phyloP scores from a whole-genome alignment of 805 yeast genomes.

The Ogataea neopini region DNA sequence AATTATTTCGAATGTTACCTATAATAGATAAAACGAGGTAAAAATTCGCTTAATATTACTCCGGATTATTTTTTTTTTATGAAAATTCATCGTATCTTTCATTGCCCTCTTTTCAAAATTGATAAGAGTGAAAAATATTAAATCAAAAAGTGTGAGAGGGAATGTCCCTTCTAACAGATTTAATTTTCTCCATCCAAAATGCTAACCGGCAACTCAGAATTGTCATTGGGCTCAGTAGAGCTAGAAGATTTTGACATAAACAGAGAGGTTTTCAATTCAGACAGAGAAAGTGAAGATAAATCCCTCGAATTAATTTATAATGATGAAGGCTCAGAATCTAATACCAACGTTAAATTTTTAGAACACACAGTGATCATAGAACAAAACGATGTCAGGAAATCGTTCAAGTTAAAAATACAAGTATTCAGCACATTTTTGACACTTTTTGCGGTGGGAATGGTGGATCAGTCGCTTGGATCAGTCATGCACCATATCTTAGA shows the following conservation, averaged over 20 bases:
- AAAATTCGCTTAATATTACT: constrained; percentile 1
- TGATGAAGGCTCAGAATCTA: constrained; percentile 10
- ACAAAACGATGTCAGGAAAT: constrained; percentile 41
- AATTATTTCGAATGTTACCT: neutral
- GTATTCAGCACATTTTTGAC: constrained; percentile 40
- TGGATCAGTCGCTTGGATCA: constrained; percentile 64
- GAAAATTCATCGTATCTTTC: neutral
- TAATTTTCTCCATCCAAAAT: too few relatives aligned
- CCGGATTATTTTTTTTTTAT: neutral
- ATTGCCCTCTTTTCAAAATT: neutral
- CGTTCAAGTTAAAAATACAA: constrained; percentile 44
- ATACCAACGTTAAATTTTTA: constrained; percentile 14
- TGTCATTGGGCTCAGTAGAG: constrained; percentile 9
- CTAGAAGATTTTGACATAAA: constrained; percentile 7
- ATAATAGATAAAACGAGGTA: neutral
- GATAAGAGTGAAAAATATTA: too few relatives aligned
- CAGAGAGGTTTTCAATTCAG: neutral
- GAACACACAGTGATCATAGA: constrained; percentile 36
- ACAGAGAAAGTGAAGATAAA: constrained; percentile 9
- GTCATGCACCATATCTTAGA: constrained; percentile 52
- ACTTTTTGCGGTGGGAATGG: constrained; percentile 52
- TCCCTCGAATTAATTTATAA: constrained; percentile 8
- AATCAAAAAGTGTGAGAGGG: too few relatives aligned
- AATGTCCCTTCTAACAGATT: too few relatives aligned
- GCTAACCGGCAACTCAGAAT: neutral